Evolutionary conservation across 805 yeast genomes (phyloP), one percentile per base, ranked within the genome.

Genomic region (Metschnikowia lunata): DNA sequence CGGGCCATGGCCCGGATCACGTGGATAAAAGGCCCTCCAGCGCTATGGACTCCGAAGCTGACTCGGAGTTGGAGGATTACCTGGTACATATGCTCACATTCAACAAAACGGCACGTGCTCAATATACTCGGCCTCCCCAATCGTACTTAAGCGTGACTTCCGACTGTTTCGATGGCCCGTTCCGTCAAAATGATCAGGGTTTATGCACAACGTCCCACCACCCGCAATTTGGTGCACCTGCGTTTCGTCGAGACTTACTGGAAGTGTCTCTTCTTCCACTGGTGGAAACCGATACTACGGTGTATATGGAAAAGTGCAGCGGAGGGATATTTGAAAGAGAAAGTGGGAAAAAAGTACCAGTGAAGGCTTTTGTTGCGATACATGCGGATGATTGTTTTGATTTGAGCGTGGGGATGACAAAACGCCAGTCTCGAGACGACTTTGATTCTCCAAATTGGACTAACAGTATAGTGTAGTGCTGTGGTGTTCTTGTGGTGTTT

Each of bases 51-150:
- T 32, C 45, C 7, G 54, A 51, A 7, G 43, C 46, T 2, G 55
- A 48, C 18, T 49, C 52, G 9, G 54, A 44, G 13, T 41, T 49
- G 38, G 51, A 48, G 39, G 55, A 51, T 18, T 51, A 51, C 33
- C 41, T 39, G 27, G 49, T 52, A 18, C 56, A 52, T 34, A 47
- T 52, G 36, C 48, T 51, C 42, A 52, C 49, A 6, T 51, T 52
- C 30, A 51, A 51, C 23, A 54, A 41, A 34, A 52, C 47, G 27
- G 45, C 56, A 2, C 48, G 45, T 12, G 51, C 54, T 4, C 52
- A 48, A 29, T 50, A 36, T 26, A 48, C 52, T 13, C 28, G 37
- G 33, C 54, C 54, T 1, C 54, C 54, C 4, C 39, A 37, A 10
- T 29, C 36, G 6, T 32, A 30, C 9, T n/a, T 36, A n/a, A 37